Evolutionary conservation across 2,329 filamentous ascomycete species (phyloP), one percentile per base, ranked within the genome.

Genomic region (Exophiala bonariae): DNA sequence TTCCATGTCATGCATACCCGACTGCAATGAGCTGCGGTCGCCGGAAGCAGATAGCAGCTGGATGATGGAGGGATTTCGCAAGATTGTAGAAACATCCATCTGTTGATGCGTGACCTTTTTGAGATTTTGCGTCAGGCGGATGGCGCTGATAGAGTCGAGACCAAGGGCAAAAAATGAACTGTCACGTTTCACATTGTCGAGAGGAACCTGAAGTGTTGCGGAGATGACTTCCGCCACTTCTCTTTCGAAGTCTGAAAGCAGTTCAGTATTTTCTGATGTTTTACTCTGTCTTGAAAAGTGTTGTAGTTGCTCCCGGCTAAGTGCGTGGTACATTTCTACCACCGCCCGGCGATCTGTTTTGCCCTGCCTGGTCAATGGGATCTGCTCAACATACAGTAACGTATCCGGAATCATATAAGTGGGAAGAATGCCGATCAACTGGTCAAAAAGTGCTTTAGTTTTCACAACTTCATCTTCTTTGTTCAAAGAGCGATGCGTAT

Each of bases 81-180:
- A 69, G 17, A 95, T 78, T 1, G 75, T 66, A 0, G 87, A 89
- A 6, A 95, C 80, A 9, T 85, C 73, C 2, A 89, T 62, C 18
- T 77, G 71, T 4, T 59, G 67, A 1, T 71, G 62, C 1, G 80
- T 65, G 0, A 61, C 52, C 2, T 67, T 58, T 41, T 76, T 74
- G 0, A 96, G 63, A 13, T 65, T 61, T 44, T 76, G 81, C 0
- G 86, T 79, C 7, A 95, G 67, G 1, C 78, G 70, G 53, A 96
- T 95, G 0, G 87, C 88, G 6, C 85, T 86, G 19, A 96, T 81
- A 0, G 90, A 95, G 62, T 96, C 89, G 4, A 96, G 65, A 0
- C 91, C 91, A 2, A 95, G 66, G n/a, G 78, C 80, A 45, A 86
- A 83, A 50, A 96, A 86, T 0, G 89, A 89, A 0, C 82, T 85